These are phyloP conservation scores for Russula brevipes DNA, from an alignment of 768 basidiomycete species.

Conservation along the genomic window DNA sequence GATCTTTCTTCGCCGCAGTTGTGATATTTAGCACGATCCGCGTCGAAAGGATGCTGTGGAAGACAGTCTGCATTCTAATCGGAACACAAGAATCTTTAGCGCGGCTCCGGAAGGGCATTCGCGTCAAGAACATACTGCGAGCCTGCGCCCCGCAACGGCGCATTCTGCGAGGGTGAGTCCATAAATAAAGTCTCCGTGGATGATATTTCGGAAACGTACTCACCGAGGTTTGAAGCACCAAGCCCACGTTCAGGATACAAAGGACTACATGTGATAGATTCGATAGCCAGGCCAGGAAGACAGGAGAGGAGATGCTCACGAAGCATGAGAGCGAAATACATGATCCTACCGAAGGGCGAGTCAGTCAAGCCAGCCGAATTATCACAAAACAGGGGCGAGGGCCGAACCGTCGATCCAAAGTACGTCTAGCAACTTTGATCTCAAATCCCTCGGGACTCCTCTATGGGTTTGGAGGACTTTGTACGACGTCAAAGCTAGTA, in stretches of 20 bases:
- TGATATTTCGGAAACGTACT: neutral
- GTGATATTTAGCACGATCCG: slow-evolving; percentile 18
- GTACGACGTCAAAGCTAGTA: slow-evolving; percentile 16
- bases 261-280: neutral
- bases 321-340: slow-evolving; percentile 25
- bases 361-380: neutral
- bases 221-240: slow-evolving; percentile 14
- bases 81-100: neutral
- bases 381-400: neutral
- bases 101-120: neutral
- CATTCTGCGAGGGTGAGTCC: neutral
- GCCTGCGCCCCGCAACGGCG: slow-evolving; percentile 3
- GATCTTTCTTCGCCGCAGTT: neutral
- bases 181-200: neutral
- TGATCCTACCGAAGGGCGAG: slow-evolving; percentile 7
- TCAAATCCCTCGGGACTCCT: neutral
- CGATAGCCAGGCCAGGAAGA: neutral
- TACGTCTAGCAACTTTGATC: slow-evolving; percentile 15
- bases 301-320: neutral
- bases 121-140: slow-evolving; percentile 4
- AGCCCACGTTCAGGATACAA: slow-evolving; percentile 13
- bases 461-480: neutral
- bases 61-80: slow-evolving; percentile 11
- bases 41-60: slow-evolving; percentile 18
- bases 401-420: slow-evolving; percentile 20